Evolutionary conservation across 2,329 filamentous ascomycete species (phyloP), one percentile per base, ranked within the genome.

Genomic region (Furcasterigmium sp.): DNA sequence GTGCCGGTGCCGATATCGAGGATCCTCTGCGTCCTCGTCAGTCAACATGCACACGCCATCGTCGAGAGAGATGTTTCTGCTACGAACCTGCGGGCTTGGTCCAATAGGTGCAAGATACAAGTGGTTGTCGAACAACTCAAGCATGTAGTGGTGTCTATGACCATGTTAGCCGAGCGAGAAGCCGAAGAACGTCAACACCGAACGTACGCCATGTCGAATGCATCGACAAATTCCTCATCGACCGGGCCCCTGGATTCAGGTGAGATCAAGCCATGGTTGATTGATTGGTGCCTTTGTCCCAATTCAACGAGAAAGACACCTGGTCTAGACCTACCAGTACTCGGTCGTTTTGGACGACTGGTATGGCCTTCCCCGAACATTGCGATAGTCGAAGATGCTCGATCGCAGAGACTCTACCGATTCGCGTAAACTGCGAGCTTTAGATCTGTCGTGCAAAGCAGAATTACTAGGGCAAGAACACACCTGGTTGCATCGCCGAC

Each of bases 81-180:
- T n/a, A 46, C 46, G 23, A 52, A 42, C 46, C 5, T 48, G 32
- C 1, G 60, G 55, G 28, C 58, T 50, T 5, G 55, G 41, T 10
- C 52, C 48, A 2, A 69, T 55, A 8, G 67, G 66, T 2, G 67
- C 62, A 4, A 67, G 51, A 44, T 57, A 63, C 3, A 26, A 11
- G 7, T 26, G 7, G 23, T 26, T 26, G 23, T 26, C 23, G 23
- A 26, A 26, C 7, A 26, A 11, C 23, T 26, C 23, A 7, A 26
- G 11, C 23, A 26, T 26, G 23, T 26, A 26, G 23, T 26, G 23
- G 23, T 26, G 23, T 7, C 23, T 26, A 7, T 11, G 23, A 7
- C 7, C 7, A 26, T 7, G 23, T 26, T 7, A 7, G 11, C 23
- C 23, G 23, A 7, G 7, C 7, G 23, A 11, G 23, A 7, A 26